A percentile compares a stretch with the other conserved stretches of the same genome.
These are phyloP conservation scores for Pulveroboletus ravenelii DNA, from an alignment of 768 basidiomycete species.

Conservation along the genomic window DNA sequence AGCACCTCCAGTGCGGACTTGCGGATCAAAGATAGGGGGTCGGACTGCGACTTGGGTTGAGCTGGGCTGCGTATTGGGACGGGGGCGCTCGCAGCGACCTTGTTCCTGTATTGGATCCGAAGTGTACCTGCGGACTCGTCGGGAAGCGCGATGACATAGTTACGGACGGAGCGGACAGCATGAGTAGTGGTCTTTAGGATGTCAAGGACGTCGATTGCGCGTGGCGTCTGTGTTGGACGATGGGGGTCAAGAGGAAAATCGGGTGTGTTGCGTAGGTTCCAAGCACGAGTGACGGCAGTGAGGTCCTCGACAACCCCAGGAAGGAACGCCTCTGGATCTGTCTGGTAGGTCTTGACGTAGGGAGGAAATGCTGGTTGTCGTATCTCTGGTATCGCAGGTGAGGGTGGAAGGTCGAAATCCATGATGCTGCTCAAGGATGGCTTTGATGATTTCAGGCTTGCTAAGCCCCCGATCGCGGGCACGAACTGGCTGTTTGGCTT, in stretches of 20 bases:
- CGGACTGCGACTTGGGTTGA: conserved; percentile 37
- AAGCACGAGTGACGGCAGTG: conserved; percentile 53
- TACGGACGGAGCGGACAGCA: conserved; percentile 76
- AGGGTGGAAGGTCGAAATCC: conserved; percentile 65
- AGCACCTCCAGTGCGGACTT: conserved; percentile 82
- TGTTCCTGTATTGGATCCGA: conserved; percentile 48
- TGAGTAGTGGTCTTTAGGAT: conserved; percentile 75
- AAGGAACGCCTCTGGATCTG: conserved; percentile 72
- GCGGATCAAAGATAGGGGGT: conserved; percentile 48
- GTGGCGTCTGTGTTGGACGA: conserved; percentile 16
- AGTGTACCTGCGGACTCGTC: conserved; percentile 61
- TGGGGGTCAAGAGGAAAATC: conserved; percentile 13
- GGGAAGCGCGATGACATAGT: conserved; percentile 78
- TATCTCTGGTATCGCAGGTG: conserved; percentile 51
- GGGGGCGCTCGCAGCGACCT: conserved; percentile 33
- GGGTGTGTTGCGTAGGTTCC: conserved; percentile 43
- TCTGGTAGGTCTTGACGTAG: conserved; percentile 60
- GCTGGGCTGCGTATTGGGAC: conserved; percentile 33
- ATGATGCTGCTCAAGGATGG: conserved; percentile 39
- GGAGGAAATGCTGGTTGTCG: conserved; percentile 45
- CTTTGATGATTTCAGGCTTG: conserved; percentile 37
- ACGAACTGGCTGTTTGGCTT: conserved; percentile 62
- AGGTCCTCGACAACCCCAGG: conserved; percentile 78
- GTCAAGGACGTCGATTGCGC: conserved; percentile 56
- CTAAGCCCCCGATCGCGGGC: conserved; percentile 61